These are phyloP conservation scores for Suillus lakei DNA, from an alignment of 768 basidiomycete genomes.

Conservation along the genomic window DNA sequence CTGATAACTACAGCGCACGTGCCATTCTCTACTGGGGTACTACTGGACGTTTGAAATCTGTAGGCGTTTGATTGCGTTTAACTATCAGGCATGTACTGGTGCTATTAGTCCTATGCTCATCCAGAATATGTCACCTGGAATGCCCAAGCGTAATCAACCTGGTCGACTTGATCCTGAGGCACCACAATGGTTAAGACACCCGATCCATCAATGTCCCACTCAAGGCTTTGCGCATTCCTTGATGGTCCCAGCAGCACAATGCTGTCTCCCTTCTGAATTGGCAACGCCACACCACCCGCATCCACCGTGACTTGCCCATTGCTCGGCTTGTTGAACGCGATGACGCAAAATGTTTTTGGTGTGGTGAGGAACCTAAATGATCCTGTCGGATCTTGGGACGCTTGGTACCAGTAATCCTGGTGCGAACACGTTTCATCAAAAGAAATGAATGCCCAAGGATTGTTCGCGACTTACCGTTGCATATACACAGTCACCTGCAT, in stretches of 20 bases:
- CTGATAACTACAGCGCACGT: neutral
- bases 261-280: slow-evolving; percentile 47
- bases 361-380: slow-evolving; percentile 54
- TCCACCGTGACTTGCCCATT: slow-evolving; percentile 40
- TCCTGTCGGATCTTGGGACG: slow-evolving; percentile 41
- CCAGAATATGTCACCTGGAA: slow-evolving; percentile 41
- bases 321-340: slow-evolving; percentile 45
- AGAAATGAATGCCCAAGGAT: neutral
- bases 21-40: no score
- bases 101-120: neutral
- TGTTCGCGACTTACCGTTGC: slow-evolving; percentile 45
- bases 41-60: no score
- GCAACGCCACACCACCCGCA: slow-evolving; percentile 40
- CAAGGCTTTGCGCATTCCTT: slow-evolving; percentile 19
- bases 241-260: slow-evolving; percentile 45
- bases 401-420: slow-evolving; percentile 54
- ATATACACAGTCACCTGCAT: slow-evolving; percentile 56
- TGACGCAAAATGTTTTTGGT: slow-evolving; percentile 53
- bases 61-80: no score
- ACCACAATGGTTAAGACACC: slow-evolving; percentile 39
- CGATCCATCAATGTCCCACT: slow-evolving; percentile 35
- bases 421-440: neutral
- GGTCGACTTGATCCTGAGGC: slow-evolving; percentile 25
- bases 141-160: slow-evolving; percentile 44
- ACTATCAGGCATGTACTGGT: no score